phyloP scores from a whole-genome alignment of 441 rosid genomes.

The Adansonia grandidieri region DNA sequence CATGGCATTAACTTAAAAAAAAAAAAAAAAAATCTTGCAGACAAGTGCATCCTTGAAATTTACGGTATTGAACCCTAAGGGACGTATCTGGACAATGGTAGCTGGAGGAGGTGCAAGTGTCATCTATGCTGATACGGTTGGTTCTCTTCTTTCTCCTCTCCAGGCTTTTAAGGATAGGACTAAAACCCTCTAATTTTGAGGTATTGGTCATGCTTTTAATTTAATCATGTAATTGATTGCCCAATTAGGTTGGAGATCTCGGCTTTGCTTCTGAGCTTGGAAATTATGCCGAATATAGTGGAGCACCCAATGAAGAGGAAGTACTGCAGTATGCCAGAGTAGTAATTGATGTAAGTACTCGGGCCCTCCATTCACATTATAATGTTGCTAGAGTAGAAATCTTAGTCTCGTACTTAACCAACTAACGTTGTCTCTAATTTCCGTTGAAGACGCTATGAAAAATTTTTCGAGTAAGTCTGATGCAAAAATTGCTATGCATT shows the following conservation, averaged over 20 bases:
- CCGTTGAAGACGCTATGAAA: constrained; percentile 1
- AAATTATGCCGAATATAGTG: constrained; percentile 84
- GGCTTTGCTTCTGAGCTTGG: constrained; percentile 74
- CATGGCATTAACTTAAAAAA: constrained; percentile 2
- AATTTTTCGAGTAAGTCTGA: background rate
- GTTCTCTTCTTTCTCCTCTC: constrained; percentile 25
- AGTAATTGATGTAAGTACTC: constrained; percentile 73
- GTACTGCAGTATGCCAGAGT: constrained; percentile 96
- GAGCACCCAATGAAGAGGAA: constrained; percentile 96
- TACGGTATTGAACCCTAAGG: constrained; percentile 92
- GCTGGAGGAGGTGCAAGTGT: constrained; percentile 99
- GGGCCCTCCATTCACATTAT: background rate
- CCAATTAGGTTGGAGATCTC: constrained; percentile 66
- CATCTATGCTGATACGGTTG: constrained; percentile 90
- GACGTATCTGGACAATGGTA: constrained; percentile 97
- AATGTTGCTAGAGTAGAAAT: background rate
- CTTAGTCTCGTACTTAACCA: background rate
- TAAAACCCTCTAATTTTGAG: background rate
- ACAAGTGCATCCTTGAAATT: constrained; percentile 94
- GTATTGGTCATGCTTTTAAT: background rate
- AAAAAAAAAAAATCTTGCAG: constrained; percentile 55
- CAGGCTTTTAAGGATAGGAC: constrained; percentile 1
- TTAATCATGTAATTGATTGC: background rate
- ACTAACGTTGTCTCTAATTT: background rate
- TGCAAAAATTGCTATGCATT: background rate